Evolutionary conservation across 805 yeast genomes (phyloP), one percentile per base, ranked within the genome.

Genomic region (Saturnispora besseyi): DNA sequence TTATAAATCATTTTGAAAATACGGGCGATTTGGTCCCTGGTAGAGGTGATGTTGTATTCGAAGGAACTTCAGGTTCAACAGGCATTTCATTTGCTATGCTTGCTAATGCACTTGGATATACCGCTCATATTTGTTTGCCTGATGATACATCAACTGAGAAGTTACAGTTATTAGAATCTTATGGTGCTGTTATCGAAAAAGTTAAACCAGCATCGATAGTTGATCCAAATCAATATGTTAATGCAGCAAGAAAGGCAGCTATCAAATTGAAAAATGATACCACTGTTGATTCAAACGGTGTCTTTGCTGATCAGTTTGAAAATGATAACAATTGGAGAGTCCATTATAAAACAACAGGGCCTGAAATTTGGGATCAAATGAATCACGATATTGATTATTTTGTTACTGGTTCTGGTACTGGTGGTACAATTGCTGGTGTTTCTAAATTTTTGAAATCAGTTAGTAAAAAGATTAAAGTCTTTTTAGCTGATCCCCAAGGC

Each of bases 11-110:
- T 22, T 85, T 84, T 50, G 96, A 87, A 61, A 49, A 57, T 5
- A 45, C 59, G 43, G 93, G 93, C 0, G 60, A 70, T 5, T 63
- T 90, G 37, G 62, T 69, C 5, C 85, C 87, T 0, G 63, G 77
- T 41, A 66, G 73, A 47, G 88, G 86, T 1, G 93, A 87, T 59
- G 72, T 81, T 12, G 84, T 91, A 1, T 89, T 82, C 64, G 99
- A 91, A 68, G 99, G 99, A 7, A 93, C 99, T 0, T 83, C 93
- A 10, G 99, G 99, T 0, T 89, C 97, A 0, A 91, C 99, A 0
- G 99, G 99, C 3, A 93, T 93, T 11, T 87, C 96, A 1, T 76
- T 91, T 58, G 96, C 97, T 0, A 79, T 89, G 66, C 73, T 93
- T n/a, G 87, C 95, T 54, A 80, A 88, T 57, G 84, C 96, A 0